phyloP scores from a whole-genome alignment of 805 yeast species.

The Candida berthetii region DNA sequence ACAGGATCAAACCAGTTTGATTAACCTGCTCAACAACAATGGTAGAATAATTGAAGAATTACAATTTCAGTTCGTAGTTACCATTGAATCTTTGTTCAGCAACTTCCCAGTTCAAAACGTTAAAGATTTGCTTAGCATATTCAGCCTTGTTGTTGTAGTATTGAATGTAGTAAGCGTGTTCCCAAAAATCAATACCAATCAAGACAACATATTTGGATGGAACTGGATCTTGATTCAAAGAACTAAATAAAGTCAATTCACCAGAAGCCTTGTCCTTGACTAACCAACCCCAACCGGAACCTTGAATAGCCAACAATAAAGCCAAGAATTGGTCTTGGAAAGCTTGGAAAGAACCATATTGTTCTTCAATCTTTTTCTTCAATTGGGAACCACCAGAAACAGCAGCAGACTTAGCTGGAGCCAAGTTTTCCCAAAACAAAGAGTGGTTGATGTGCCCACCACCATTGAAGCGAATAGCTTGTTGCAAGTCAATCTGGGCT shows the following conservation, averaged over 20 bases:
- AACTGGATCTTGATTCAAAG: conserved; percentile 43
- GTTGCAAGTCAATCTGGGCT: conserved; percentile 35
- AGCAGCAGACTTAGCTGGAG: conserved; percentile 23
- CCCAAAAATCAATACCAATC: conserved; percentile 50
- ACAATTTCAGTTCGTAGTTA: conserved; percentile 8
- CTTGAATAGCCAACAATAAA: conserved; percentile 43
- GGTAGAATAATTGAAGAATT: neutral
- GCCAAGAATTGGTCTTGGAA: conserved; percentile 34
- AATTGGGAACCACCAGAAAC: conserved; percentile 35
- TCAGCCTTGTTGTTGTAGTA: conserved; percentile 45
- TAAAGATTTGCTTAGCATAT: conserved; percentile 44
- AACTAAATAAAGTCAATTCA: conserved; percentile 35
- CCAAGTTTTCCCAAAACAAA: conserved; percentile 42
- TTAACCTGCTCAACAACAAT: no score
- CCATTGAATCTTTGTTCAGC: conserved; percentile 37
- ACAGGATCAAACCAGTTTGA: no score
- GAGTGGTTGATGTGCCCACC: conserved; percentile 47
- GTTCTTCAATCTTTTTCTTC: conserved; percentile 30
- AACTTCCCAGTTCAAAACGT: conserved; percentile 43
- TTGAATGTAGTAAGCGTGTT: conserved; percentile 47
- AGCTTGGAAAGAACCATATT: conserved; percentile 38
- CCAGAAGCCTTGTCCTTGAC: conserved; percentile 38
- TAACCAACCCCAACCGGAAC: conserved; percentile 48
- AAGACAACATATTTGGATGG: conserved; percentile 33
- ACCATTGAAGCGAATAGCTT: conserved; percentile 41